phyloP scores from a whole-genome alignment of 352 stramenopile species.

The Pythium plurisporium region DNA sequence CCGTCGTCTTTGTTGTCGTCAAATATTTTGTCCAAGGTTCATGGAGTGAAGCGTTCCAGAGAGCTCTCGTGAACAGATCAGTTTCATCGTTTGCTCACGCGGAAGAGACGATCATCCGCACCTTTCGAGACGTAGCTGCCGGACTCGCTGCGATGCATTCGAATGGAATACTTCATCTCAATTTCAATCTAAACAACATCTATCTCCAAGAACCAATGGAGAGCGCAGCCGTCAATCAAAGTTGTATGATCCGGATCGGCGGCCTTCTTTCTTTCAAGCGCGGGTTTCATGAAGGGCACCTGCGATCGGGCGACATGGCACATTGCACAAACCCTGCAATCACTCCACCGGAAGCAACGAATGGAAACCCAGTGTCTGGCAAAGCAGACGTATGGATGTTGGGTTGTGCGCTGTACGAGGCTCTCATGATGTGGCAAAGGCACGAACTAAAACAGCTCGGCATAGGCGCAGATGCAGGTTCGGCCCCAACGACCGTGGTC shows the following conservation, averaged over 20 bases:
- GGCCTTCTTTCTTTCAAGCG: conserved; percentile 42
- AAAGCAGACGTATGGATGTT: conserved; percentile 71
- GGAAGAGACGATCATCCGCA: conserved; percentile 11
- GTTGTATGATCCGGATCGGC: conserved; percentile 29
- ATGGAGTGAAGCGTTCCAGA: conserved; percentile 34
- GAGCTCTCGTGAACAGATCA: not conserved
- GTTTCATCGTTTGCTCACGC: conserved; percentile 19
- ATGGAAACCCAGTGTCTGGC: conserved; percentile 21
- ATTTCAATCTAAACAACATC: conserved; percentile 47
- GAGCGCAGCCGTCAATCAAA: not conserved
- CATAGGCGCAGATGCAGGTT: not conserved
- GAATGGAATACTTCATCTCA: conserved; percentile 44
- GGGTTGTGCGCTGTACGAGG: conserved; percentile 47
- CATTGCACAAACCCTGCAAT: conserved; percentile 37
- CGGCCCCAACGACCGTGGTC: conserved; percentile 12
- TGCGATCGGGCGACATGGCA: conserved; percentile 29
- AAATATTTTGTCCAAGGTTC: conserved; percentile 38
- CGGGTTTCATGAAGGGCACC: conserved; percentile 28
- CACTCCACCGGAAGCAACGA: conserved; percentile 36
- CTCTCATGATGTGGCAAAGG: conserved; percentile 49
- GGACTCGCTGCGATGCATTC: conserved; percentile 56
- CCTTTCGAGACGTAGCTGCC: conserved; percentile 46
- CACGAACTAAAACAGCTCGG: conserved; percentile 24
- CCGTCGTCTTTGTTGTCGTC: conserved; percentile 42
- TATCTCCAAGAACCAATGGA: conserved; percentile 25